A percentile compares a stretch with the other conserved stretches of the same genome.
phyloP scores from a whole-genome alignment of 805 yeast species.

The Myxozyma neotropica region DNA sequence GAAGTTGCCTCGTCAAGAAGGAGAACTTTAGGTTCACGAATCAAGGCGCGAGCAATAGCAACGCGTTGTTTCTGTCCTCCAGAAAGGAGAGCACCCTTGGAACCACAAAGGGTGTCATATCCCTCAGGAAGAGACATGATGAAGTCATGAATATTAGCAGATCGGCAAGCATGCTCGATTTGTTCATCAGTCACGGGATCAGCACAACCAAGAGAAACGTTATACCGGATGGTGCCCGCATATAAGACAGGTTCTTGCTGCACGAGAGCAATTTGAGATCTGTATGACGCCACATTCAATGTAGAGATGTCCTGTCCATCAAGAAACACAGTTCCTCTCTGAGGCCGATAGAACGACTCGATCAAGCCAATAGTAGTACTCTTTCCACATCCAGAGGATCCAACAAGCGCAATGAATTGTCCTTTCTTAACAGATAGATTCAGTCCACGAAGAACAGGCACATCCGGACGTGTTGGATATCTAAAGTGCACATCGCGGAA shows the following conservation, averaged over 20 bases:
- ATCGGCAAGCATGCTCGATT: slow-evolving; percentile 48
- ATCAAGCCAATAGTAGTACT: slow-evolving; percentile 54
- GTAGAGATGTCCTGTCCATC: slow-evolving; percentile 56
- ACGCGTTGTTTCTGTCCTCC: slow-evolving; percentile 70
- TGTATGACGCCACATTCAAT: slow-evolving; percentile 53
- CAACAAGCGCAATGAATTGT: slow-evolving; percentile 83
- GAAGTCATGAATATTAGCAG: slow-evolving; percentile 58
- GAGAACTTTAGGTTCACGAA: slow-evolving; percentile 57
- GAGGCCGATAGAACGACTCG: slow-evolving; percentile 54
- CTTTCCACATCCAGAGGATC: slow-evolving; percentile 68
- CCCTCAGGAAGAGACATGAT: slow-evolving; percentile 56
- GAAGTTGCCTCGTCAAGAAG: slow-evolving; percentile 62
- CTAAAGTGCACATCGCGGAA: slow-evolving; percentile 47
- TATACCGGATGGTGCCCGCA: slow-evolving; percentile 78
- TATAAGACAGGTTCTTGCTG: slow-evolving; percentile 64
- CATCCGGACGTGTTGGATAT: slow-evolving; percentile 41
- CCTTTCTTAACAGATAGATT: slow-evolving; percentile 62
- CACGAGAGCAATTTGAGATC: slow-evolving; percentile 60
- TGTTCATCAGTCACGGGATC: slow-evolving; percentile 44
- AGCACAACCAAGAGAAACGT: slow-evolving; percentile 52
- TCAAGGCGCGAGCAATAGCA: slow-evolving; percentile 64
- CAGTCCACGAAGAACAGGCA: slow-evolving; percentile 38
- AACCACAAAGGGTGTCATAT: slow-evolving; percentile 54
- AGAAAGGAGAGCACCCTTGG: slow-evolving; percentile 55
- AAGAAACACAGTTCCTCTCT: slow-evolving; percentile 52